Conservation (phyloP, 257 asterid species). For the Nemophila menziesii region DNA sequence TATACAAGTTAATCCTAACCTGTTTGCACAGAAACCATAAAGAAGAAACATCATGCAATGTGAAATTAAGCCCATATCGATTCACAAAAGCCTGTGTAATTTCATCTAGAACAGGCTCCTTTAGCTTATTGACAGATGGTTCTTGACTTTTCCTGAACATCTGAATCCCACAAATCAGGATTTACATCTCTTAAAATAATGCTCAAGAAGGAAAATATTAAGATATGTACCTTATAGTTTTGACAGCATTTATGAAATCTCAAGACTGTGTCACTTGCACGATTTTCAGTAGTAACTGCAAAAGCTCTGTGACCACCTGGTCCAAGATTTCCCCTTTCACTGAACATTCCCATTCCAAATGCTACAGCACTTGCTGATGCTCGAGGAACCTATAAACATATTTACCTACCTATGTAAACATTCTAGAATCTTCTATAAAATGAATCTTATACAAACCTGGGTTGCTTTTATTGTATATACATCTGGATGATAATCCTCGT, state of each 20-base stretch:
- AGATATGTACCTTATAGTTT: slow-evolving; percentile 83
- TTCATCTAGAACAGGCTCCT: slow-evolving; percentile 61
- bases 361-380: slow-evolving; percentile 98
- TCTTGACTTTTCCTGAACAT: slow-evolving; percentile 76
- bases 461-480: slow-evolving; percentile 77
- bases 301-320: slow-evolving; percentile 79
- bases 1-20: slow-evolving; percentile 40
- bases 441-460: slow-evolving; percentile 38
- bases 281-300: slow-evolving; percentile 92
- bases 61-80: slow-evolving; percentile 75
- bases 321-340: slow-evolving; percentile 75
- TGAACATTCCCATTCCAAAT: slow-evolving; percentile 93
- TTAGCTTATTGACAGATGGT: slow-evolving; percentile 66
- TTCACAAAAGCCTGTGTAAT: slow-evolving; percentile 38
- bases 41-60: slow-evolving; percentile 50
- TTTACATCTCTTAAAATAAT: no score
- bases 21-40: slow-evolving; percentile 92
- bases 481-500: slow-evolving; percentile 79
- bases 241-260: slow-evolving; percentile 95
- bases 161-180: slow-evolving; percentile 42
- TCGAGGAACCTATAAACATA: slow-evolving; percentile 84
- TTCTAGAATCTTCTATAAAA: background rate
- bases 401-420: no score
- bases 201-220: no score
- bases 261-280: slow-evolving; percentile 82